Evolutionary conservation across 2,329 filamentous ascomycete species (phyloP).

Genomic region (Diaporthe sp.): DNA sequence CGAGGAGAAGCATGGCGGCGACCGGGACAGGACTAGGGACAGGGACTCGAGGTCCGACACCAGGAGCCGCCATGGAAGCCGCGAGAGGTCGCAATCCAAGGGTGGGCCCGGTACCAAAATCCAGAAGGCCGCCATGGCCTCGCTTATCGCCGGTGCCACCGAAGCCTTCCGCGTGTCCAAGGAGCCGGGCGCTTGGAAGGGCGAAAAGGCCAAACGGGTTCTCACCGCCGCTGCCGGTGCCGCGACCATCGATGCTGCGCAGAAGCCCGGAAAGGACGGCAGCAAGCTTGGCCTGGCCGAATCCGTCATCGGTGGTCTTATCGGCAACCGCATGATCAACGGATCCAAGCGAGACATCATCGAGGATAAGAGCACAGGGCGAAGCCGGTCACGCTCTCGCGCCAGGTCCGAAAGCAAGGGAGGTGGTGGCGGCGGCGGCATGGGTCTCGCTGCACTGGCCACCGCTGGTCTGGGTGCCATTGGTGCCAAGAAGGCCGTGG

Average conservation of each 20-base stretch:
- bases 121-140: slow-evolving; percentile 91
- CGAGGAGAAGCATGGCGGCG: slow-evolving; percentile 50
- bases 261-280: slow-evolving; percentile 78
- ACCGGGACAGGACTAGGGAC: slow-evolving; percentile 42
- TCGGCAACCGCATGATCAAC: slow-evolving; percentile 88
- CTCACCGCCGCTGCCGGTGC: slow-evolving; percentile 89
- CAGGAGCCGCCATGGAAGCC: slow-evolving; percentile 64
- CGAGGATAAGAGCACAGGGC: slow-evolving; percentile 69
- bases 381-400: slow-evolving; percentile 79
- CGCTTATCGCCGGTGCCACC: slow-evolving; percentile 88
- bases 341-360: slow-evolving; percentile 78
- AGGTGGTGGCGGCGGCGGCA: slow-evolving; percentile 57
- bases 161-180: slow-evolving; percentile 94
- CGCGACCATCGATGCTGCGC: slow-evolving; percentile 84
- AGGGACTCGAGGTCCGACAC: slow-evolving; percentile 52
- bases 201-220: slow-evolving; percentile 91
- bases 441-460: slow-evolving; percentile 72
- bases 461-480: slow-evolving; percentile 72
- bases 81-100: slow-evolving; percentile 65
- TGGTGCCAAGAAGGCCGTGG: slow-evolving; percentile 71
- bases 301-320: slow-evolving; percentile 88
- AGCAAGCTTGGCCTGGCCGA: slow-evolving; percentile 88
- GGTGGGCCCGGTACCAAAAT: slow-evolving; percentile 67
- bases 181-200: slow-evolving; percentile 89
- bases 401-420: slow-evolving; percentile 71